Conservation (phyloP, 2,329 filamentous ascomycete genomes). For the Cytospora paraplurivora region DNA sequence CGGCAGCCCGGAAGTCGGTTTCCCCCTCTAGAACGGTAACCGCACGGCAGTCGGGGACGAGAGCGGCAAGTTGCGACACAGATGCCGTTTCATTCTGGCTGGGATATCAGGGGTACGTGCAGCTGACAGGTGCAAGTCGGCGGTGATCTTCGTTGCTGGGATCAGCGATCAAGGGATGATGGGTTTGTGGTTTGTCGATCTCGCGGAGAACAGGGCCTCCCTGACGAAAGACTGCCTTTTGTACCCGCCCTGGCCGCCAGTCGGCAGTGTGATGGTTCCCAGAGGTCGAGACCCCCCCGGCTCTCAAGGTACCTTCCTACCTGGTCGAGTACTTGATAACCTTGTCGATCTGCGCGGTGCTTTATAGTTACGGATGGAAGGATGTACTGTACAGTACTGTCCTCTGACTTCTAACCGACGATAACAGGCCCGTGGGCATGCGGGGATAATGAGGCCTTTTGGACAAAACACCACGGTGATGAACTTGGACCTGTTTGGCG, state of each 20-base stretch:
- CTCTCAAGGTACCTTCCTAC: too few relatives aligned
- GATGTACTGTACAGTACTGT: not conserved
- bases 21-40: constrained; percentile 20
- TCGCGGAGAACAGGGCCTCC: not conserved
- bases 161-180: constrained; percentile 15
- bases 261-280: too few relatives aligned
- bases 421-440: not conserved
- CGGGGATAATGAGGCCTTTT: not conserved
- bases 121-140: constrained; percentile 14
- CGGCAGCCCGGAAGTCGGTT: constrained; percentile 24
- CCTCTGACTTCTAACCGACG: too few relatives aligned
- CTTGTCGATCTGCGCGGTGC: not conserved
- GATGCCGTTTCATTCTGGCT: constrained; percentile 25
- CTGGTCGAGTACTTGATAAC: too few relatives aligned
- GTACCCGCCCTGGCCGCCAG: too few relatives aligned
- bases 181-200: constrained; percentile 11
- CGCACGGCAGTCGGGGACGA: constrained; percentile 22
- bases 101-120: constrained; percentile 7
- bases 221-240: too few relatives aligned
- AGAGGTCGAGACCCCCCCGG: too few relatives aligned
- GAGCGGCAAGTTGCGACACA: constrained; percentile 14
- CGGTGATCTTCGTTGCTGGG: not conserved
- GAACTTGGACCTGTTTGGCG: not conserved
- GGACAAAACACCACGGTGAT: not conserved
- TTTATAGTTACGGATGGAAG: not conserved